Evolutionary conservation across 257 asterid genomes (phyloP), one percentile per base, ranked within the genome.

Genomic region (Plantago major): DNA sequence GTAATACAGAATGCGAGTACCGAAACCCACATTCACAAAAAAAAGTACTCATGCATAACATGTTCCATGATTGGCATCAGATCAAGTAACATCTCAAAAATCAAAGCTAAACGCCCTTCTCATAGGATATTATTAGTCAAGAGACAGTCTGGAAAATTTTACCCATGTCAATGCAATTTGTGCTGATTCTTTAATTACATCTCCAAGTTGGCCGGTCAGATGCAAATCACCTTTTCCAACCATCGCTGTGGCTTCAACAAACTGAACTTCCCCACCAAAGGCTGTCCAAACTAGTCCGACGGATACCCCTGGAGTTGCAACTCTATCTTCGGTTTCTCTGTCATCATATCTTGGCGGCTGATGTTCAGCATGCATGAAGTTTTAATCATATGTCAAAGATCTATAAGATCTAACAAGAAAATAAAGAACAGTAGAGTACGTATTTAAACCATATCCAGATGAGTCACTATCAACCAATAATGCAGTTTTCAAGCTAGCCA

Each of bases 121-220:
- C 26, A 68, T 49, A 64, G 62, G 42, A 53, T 53, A 40, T 53
- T 11, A 26, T n/a, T 17, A 51, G 38, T 53, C 62, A 60, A 33
- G 11, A 54, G 52, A 64, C 46, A 65, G 44, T n/a, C 30, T 18
- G 26, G 33, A 72, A 64, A 61, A 9, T 45, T n/a, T 80, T 89
- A 93, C 99, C 99, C 97, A 93, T 63, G 99, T 93, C 75, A 93
- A 66, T 61, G 99, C 99, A 75, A 89, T 93, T 82, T 87, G 97
- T 48, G 99, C 99, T 30, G 99, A 93, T 79, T 93, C 99, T 72
- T 93, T 93, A 67, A 89, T 89, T 55, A 93, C 95, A 66, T 87
- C 97, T 74, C 97, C 97, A 60, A 93, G 97, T 78, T 89, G 99
- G 69, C 97, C 99, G 2, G 99, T 93, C 60, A 93, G 96, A 81